phyloP scores from a whole-genome alignment of 768 basidiomycete genomes.

The Baorangia bicolor region DNA sequence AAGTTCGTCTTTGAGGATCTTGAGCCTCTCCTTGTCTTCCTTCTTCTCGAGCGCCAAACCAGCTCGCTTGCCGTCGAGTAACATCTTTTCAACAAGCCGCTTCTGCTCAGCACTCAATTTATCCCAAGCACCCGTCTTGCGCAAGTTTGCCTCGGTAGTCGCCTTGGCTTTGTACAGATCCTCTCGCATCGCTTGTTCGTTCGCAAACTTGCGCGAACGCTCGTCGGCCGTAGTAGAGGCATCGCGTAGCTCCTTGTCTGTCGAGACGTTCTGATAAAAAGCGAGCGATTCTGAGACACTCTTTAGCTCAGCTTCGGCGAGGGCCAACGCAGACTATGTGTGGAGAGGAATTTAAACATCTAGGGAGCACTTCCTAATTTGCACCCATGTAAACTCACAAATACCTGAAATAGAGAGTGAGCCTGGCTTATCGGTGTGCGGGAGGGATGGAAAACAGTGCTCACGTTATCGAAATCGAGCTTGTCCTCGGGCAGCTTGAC shows the following conservation, averaged over 20 bases:
- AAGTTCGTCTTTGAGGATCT: conserved; percentile 68
- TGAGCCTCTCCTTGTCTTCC: conserved; percentile 54
- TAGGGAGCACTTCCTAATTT: not conserved
- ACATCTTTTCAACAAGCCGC: conserved; percentile 77
- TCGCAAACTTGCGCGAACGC: conserved; percentile 61
- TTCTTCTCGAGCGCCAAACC: conserved; percentile 73
- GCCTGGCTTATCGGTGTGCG: not conserved
- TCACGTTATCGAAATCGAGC: conserved; percentile 66
- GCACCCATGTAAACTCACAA: conserved; percentile 48
- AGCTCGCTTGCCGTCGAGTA: conserved; percentile 72
- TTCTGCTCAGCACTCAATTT: conserved; percentile 65
- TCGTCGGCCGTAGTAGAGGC: conserved; percentile 73
- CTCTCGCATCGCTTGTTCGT: conserved; percentile 75
- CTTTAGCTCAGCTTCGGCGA: conserved; percentile 56
- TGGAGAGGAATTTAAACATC: conserved; percentile 13
- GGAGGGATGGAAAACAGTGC: conserved; percentile 19
- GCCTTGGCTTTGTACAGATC: conserved; percentile 75
- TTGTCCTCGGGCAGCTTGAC: conserved; percentile 55
- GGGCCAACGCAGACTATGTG: conserved; percentile 55
- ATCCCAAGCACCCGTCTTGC: conserved; percentile 57
- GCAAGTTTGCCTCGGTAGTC: conserved; percentile 66
- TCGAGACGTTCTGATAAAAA: conserved; percentile 82
- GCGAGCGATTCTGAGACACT: conserved; percentile 53
- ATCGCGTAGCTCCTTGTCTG: conserved; percentile 69
- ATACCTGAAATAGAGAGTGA: conserved; percentile 48